These are phyloP conservation scores for Beauveria medogensis DNA, from an alignment of 2,329 filamentous ascomycete genomes.

Conservation along the genomic window DNA sequence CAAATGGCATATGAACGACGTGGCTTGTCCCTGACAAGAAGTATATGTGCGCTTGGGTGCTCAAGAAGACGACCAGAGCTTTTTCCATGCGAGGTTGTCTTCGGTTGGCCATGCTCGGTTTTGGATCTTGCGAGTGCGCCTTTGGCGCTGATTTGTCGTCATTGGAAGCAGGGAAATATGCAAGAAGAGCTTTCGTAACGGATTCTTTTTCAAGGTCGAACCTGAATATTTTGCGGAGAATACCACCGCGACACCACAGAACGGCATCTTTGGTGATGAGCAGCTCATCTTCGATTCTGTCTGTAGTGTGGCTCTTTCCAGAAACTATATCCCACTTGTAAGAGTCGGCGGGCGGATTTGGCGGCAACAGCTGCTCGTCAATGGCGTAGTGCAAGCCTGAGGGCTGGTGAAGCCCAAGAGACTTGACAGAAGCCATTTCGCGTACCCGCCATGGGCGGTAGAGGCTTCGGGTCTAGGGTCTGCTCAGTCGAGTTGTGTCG, in stretches of 20 bases:
- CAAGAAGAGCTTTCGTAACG: constrained; percentile 78
- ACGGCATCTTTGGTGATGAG: constrained; percentile 68
- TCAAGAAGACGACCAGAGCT: constrained; percentile 83
- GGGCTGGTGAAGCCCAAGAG: constrained; percentile 84
- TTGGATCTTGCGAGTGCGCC: constrained; percentile 4
- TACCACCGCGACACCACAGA: constrained; percentile 80
- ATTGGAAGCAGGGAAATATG: constrained; percentile 61
- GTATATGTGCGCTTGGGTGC: constrained; percentile 87
- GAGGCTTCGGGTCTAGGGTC: not conserved
- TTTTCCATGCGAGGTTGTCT: constrained; percentile 36
- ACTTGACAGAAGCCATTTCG: constrained; percentile 81
- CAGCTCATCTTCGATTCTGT: constrained; percentile 65
- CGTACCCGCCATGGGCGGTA: constrained; percentile 24
- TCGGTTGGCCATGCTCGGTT: constrained; percentile 9
- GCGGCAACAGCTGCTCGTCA: constrained; percentile 66
- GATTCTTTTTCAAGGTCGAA: constrained; percentile 82
- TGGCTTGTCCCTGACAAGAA: constrained; percentile 83
- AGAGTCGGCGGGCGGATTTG: constrained; percentile 53
- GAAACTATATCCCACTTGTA: constrained; percentile 40
- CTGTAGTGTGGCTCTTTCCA: constrained; percentile 56
- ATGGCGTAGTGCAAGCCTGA: constrained; percentile 76
- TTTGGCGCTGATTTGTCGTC: constrained; percentile 20
- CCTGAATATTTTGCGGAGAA: constrained; percentile 77
- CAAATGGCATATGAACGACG: constrained; percentile 88
- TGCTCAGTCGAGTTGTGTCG: not conserved